Evolutionary conservation across 352 stramenopile species (phyloP), one percentile per base, ranked within the genome.

Genomic region (Globisporangium camurandrum): DNA sequence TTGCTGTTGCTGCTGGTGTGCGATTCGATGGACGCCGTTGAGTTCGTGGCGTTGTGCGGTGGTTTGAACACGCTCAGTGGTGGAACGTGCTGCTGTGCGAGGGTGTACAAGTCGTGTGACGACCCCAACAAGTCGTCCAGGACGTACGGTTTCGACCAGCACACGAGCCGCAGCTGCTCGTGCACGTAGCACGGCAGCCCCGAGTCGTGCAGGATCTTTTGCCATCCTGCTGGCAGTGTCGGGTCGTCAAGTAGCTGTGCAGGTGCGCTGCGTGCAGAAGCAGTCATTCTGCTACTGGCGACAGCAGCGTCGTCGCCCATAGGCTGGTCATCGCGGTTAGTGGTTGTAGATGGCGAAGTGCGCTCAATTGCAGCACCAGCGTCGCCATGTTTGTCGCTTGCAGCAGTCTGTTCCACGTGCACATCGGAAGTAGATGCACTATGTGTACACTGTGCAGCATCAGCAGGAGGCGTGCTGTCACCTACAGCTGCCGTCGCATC

Each of bases 101-200:
- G 53, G 1, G 55, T 51, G 40, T 75, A 46, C 22, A 85, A 67
- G 30, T 85, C 71, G 3, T 19, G 28, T 1, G 43, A 28, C 39
- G 50, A 59, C 20, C 57, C 44, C 20, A 67, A 46, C 6, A 68
- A 38, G 26, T 72, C 64, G 26, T 72, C 64, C 9, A 88, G 60
- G 41, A 63, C 51, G 46, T 93, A 93, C 31, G 82, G 82, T 42
- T 71, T 60, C 22, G 75, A 80, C 82, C 82, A 93, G 57, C 66
- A 74, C 37, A 93, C 76, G 14, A 88, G 52, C 9, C 66, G 63
- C 26, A 72, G 45, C 19, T 54, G 51, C 16, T 68, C 64, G 46
- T 93, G 73, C 51, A 88, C 62, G 50, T 78, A 93, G 56, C 78
- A 93, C 14, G 66, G 63, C 40, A 93, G 51, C 0, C 76, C 76